Evolutionary conservation across 225 moss, liverwort and hornwort species (phyloP), one percentile per base, ranked within the genome.

Genomic region (Lunularia cruciata): DNA sequence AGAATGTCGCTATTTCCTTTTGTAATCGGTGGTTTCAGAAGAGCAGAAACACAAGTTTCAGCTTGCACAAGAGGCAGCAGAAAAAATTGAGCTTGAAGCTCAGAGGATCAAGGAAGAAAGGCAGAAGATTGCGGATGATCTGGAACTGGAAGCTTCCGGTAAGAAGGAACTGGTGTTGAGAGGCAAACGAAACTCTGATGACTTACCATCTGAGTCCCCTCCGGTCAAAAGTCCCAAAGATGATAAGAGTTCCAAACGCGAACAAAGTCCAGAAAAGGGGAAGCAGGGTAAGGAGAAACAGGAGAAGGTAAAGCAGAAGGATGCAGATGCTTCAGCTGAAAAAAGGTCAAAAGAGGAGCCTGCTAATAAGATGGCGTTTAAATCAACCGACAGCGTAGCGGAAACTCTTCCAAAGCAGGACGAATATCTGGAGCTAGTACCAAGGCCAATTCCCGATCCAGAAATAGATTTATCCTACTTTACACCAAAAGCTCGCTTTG

Each of bases 401-500:
- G 51, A 18, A 5, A 43, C 26, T 3, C 23, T 2, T 36, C 49
- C 35, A 52, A 34, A 52, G 67, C 13, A 12, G 15, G 26, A 52
- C 34, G 14, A 6, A 63, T 5, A 14, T 12, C 28, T 18, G 39
- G 74, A 70, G 33, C 65, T 47, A 63, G 55, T 70, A 62, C 66
- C 72, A 58, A 63, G 57, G 46, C 78, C 78, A 8, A 22, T 60
- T 28, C 57, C 63, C 6, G 78, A 75, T 67, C 64, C 68, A 72
- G 30, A 5, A 12, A 47, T 68, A 31, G 71, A 82, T 63, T 67
- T 82, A 58, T 77, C 77, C 52, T 83, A 83, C 52, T 67, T 83
- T 14, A 72, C 82, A 27, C 82, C 75, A 72, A 65, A 63, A 60
- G 82, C 72, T 28, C 82, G 78, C 3, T 45, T 39, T 68, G 82